Base-by-base conservation (phyloP, 441 rosid genomes). In the Syzygium malaccense region DNA sequence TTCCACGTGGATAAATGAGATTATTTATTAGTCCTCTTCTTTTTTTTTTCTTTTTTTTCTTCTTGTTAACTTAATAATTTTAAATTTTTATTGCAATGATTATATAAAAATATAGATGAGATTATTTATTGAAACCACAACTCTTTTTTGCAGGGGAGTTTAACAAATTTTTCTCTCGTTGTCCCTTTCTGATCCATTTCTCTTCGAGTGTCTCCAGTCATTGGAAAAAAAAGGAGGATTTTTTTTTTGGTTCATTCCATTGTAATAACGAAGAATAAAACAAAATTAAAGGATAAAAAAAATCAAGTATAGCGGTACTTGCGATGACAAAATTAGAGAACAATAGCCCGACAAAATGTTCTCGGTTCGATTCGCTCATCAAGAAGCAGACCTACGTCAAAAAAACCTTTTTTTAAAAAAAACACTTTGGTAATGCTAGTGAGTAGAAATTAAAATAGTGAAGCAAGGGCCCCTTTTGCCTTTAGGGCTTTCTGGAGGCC, bases 71-170 rank as follows among this genome's bases (percentile, higher is more conserved):
- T 68, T 32, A 68, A 33, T 64, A 66, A 45, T 45, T 66, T 66
- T 66, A 17, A 66, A 32, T 17, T 66, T 30, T 64, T 9, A 8
- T 7, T 15, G 33, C 9, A 30, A 64, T 30, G 23, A 64, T 15
- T 30, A 30, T 20, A 33, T 20, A 33, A 33, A 32, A 5, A 33
- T 19, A 68, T 8, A 68, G 9, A 19, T 14, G 41, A 20, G 13
- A 19, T 19, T 19, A 33, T 19, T 19, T 33, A 5, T 11, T 68
- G 23, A 68, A 23, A 19, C 10, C 1, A 23, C 14, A 2, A 10
- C 37, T 26, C 20, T 19, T 68, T 68, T 68, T 23, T 33, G 0
- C 14, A 0, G 0, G 0, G 12, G 28, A 2, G 5, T 5, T 33
- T 68, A 12, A 41, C 66, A 12, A 33, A 4, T 33, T 33, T 33